Base-by-base conservation (phyloP, 1,284 basidiomycete species). In the Veloboletus limbatus region DNA sequence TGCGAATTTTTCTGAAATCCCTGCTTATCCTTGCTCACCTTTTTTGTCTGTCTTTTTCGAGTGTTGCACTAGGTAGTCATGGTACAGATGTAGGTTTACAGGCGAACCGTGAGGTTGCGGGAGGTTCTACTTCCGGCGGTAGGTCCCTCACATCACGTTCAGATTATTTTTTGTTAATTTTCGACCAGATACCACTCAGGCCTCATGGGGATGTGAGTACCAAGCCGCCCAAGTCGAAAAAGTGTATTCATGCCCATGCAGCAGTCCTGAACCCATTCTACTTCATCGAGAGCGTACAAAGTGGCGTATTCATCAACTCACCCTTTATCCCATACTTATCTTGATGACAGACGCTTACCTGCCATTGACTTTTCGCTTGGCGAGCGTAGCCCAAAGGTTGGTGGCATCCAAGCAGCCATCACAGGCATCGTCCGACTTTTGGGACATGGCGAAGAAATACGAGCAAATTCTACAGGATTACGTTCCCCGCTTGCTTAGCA, bases 401-500 rank as follows among this genome's bases (percentile, higher is more conserved):
- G 6, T 20, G 1, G 11, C 8, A 8, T 14, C 43, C 16, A 4
- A 27, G 21, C 2, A 25, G 6, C 13, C 17, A 9, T 28, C 54
- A 1, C n/a, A n/a, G n/a, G n/a, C n/a, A n/a, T 2, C 18, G 0
- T 8, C 31, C 3, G 40, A 57, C 17, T 48, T 58, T 45, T 57
- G 48, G 55, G 40, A 47, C 11, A 20, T 5, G 13, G 48, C 34
- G 0, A 40, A 40, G 22, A 4, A 40, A 27, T 35, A 39, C 7
- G 37, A 58, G 20, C 4, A 45, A 8, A 26, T 0, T 5, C 16
- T 52, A 5, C 43, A 42, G 9, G 39, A 38, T 1, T 39, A 55
- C n/a, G 30, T 45, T 24, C 46, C 28, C 16, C 13, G 10, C 22
- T 8, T 56, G 9, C 53, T 56, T 2, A 26, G 27, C 18, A 17